phyloP scores from a whole-genome alignment of 371 early-diverging fungal genomes.

The Chytridium lagenaria region DNA sequence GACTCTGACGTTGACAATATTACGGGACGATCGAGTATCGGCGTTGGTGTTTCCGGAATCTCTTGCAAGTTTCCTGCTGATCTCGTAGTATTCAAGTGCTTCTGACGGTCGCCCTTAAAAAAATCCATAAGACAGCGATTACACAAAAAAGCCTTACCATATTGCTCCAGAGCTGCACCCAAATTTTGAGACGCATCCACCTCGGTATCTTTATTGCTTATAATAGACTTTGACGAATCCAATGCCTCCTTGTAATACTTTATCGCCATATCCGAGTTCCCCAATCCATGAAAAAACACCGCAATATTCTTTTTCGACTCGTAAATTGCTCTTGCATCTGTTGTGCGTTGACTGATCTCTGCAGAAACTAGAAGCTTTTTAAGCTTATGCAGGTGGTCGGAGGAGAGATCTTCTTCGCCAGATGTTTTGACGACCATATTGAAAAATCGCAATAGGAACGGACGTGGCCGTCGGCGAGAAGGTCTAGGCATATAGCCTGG shows the following conservation, averaged over 20 bases:
- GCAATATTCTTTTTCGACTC: slow-evolving; percentile 43
- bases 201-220: slow-evolving; percentile 26
- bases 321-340: slow-evolving; percentile 34
- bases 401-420: background rate
- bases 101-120: slow-evolving; percentile 31
- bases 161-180: slow-evolving; percentile 37
- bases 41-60: slow-evolving; percentile 31
- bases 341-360: slow-evolving; percentile 38
- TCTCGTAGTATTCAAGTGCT: slow-evolving; percentile 42
- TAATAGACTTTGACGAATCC: slow-evolving; percentile 26
- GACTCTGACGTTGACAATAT: slow-evolving; percentile 42
- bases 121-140: background rate
- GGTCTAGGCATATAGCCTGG: slow-evolving; percentile 45
- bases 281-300: slow-evolving; percentile 31
- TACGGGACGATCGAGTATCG: slow-evolving; percentile 34
- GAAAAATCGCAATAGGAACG: slow-evolving; percentile 53
- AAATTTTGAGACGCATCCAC: slow-evolving; percentile 44
- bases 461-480: slow-evolving; percentile 49
- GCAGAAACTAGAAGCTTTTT: slow-evolving; percentile 43
- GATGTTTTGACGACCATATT: slow-evolving; percentile 31
- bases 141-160: no score
- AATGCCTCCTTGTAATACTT: slow-evolving; percentile 41
- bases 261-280: slow-evolving; percentile 29
- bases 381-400: slow-evolving; percentile 24
- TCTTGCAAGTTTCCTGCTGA: slow-evolving; percentile 36